A percentile compares a stretch with the other conserved stretches of the same genome.
Conservation (phyloP, 164 flowering plant species). For the Magnolia sinica region DNA sequence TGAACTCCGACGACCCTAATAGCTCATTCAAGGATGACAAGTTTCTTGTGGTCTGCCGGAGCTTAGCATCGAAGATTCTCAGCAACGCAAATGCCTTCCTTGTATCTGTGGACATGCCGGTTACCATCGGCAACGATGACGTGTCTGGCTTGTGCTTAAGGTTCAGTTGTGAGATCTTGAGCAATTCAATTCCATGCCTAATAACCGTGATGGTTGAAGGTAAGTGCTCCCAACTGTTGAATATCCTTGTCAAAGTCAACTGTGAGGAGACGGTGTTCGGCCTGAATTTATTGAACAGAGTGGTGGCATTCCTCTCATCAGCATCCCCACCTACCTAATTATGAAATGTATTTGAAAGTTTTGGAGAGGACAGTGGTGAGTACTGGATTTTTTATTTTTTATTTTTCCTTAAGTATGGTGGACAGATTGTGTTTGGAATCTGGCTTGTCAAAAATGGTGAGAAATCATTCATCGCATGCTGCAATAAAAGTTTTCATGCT, state of each 20-base stretch:
- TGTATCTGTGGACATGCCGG: constrained; percentile 80
- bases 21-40: constrained; percentile 43
- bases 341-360: neutral
- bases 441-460: too few relatives aligned
- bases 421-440: neutral
- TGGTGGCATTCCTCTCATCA: constrained; percentile 48
- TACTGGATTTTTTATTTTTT: neutral
- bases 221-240: constrained; percentile 65
- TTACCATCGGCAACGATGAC: constrained; percentile 59
- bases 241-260: constrained; percentile 61
- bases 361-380: neutral
- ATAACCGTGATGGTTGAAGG: constrained; percentile 66
- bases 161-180: constrained; percentile 78
- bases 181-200: constrained; percentile 69
- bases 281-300: constrained; percentile 76
- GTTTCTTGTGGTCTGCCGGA: constrained; percentile 64
- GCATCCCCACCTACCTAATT: neutral
- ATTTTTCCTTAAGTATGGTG: neutral
- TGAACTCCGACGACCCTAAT: constrained; percentile 24
- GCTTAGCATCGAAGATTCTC: constrained; percentile 73
- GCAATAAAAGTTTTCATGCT: too few relatives aligned
- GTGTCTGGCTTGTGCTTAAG: constrained; percentile 78
- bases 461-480: too few relatives aligned
- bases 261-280: constrained; percentile 95
- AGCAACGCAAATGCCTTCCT: constrained; percentile 68